phyloP scores from a whole-genome alignment of 306 rosid genomes.

The Pachyrhizus erosus region DNA sequence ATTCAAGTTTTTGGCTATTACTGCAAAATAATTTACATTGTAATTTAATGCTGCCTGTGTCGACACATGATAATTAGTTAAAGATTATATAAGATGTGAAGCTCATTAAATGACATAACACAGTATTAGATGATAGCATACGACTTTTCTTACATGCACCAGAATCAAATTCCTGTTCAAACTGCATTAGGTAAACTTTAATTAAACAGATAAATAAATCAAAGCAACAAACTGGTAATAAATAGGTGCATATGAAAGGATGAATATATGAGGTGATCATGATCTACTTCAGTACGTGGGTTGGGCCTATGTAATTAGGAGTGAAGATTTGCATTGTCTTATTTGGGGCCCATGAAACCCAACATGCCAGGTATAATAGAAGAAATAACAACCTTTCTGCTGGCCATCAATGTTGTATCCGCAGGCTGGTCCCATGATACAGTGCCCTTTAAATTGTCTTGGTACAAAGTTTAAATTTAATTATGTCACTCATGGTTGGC shows the following conservation, averaged over 20 bases:
- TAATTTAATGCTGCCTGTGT: neutral
- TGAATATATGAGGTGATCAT: neutral
- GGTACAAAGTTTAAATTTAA: neutral
- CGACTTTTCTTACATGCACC: neutral
- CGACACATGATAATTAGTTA: neutral
- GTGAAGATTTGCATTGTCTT: neutral
- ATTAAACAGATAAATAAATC: neutral
- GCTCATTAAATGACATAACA: neutral
- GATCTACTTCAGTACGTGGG: slow-evolving; percentile 15
- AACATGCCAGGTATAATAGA: slow-evolving; percentile 14
- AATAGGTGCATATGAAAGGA: neutral
- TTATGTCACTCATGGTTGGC: slow-evolving; percentile 12
- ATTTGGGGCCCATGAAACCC: slow-evolving; percentile 43
- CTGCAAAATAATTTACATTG: neutral
- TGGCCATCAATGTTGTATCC: slow-evolving; percentile 15
- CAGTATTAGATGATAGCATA: neutral
- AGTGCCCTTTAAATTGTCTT: slow-evolving; percentile 4
- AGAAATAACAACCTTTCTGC: slow-evolving; percentile 32
- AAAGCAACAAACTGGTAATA: neutral
- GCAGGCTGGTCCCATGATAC: slow-evolving; percentile 32
- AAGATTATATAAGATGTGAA: neutral
- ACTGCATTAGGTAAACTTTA: neutral
- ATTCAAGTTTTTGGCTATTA: too few species aligned
- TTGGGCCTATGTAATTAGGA: slow-evolving; percentile 41
- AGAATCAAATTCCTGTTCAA: too few species aligned